Base-by-base conservation (phyloP, 257 asterid genomes). In the Solanum rostratum region DNA sequence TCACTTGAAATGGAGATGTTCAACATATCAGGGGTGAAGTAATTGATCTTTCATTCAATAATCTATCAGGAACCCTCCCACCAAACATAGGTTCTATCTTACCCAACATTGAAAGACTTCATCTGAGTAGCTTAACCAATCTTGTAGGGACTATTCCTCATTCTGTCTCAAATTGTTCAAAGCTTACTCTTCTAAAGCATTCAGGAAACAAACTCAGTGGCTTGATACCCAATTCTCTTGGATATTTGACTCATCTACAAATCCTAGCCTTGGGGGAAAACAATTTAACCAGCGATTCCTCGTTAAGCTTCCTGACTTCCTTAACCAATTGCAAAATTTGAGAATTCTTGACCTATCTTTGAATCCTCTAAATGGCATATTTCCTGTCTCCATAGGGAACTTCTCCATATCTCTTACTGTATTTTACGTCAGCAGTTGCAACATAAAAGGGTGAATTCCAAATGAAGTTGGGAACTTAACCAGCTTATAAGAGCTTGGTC, bases 161-260 rank as follows among this genome's bases (percentile, higher is more conserved):
- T 16, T 81, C 79, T 46, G 84, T 88, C 74, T 84, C 85, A 78
- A 86, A 88, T 70, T 76, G 81, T 14, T 86, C 89, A 13, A 49
- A 66, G 43, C 89, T 88, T 46, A 0, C n/a, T 2, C 1, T 1
- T 14, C 30, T 88, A 55, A 19, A 71, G 3, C 83, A 86, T 73
- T 15, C 45, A 3, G 0, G 0, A 2, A 88, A 88, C 86, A 24
- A 50, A 9, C 74, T 88, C 81, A 49, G 10, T 0, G 91, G 87
- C 18, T n/a, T 84, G 18, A 82, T 88, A 2, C 89, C 91, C 7
- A 14, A 3, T 19, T 86, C 91, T 15, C 18, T 86, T 4, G 86
- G 88, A 29, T 54, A 84, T 16, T 53, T 53, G 59, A 53, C 59
- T 0, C n/a, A 53, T 53, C 0, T 53, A 53, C 0, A 16, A 0